Evolutionary conservation across 129 eudicot genomes (phyloP).

Genomic region (Oenanthe sinensis): DNA sequence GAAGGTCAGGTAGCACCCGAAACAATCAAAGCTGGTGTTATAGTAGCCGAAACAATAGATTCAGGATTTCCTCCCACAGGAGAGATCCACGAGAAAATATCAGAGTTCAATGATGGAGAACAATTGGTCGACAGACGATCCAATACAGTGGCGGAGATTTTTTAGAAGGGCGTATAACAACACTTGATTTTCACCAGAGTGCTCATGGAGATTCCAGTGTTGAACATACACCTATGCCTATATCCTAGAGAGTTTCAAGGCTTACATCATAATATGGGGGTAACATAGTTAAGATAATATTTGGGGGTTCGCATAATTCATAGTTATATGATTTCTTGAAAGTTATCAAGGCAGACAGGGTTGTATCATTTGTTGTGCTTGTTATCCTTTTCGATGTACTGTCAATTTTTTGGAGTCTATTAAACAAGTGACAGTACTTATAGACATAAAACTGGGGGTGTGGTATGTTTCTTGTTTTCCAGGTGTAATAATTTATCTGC

Average conservation of each 20-base stretch:
- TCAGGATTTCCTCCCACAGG: neutral
- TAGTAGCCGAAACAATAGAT: conserved; percentile 3
- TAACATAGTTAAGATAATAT: neutral
- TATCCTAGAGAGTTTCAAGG: neutral
- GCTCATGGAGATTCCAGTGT: neutral
- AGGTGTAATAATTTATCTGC: too few species aligned
- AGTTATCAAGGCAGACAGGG: neutral
- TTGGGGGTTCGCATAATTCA: neutral
- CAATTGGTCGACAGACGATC: neutral
- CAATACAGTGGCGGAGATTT: neutral
- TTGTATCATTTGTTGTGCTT: neutral
- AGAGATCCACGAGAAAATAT: neutral
- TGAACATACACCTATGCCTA: neutral
- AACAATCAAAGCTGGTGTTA: neutral
- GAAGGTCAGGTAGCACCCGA: conserved; percentile 5
- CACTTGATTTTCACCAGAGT: neutral
- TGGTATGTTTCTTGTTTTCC: neutral
- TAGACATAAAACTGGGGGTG: neutral
- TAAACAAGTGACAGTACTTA: neutral
- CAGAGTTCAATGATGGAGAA: conserved; percentile 1
- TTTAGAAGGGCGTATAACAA: neutral
- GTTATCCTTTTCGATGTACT: neutral
- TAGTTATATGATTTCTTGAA: neutral
- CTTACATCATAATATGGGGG: neutral
- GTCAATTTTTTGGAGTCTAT: neutral